phyloP scores from a whole-genome alignment of 148 eudicot species.

The Polygonum maritimum region DNA sequence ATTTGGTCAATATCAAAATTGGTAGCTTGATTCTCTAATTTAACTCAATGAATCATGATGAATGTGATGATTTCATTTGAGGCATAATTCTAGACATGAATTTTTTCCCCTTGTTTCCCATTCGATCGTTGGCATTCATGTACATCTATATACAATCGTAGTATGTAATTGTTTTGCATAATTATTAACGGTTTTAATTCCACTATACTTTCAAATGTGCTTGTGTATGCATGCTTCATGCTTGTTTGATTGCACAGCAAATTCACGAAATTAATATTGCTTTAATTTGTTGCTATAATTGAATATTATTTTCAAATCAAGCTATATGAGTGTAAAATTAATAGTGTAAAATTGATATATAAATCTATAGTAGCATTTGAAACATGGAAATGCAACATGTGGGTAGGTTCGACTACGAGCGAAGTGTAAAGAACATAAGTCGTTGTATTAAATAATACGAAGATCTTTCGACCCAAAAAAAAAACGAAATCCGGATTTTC shows the following conservation, averaged over 20 bases:
- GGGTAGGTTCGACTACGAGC: too few species aligned
- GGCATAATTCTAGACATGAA: neutral
- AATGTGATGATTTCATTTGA: neutral
- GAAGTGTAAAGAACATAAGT: too few species aligned
- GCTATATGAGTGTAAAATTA: neutral
- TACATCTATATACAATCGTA: neutral
- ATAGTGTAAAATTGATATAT: neutral
- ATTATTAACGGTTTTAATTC: too few species aligned
- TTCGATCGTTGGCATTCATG: neutral
- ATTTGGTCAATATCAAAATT: neutral
- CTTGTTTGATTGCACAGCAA: too few species aligned
- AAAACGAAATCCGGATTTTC: too few species aligned
- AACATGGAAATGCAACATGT: neutral
- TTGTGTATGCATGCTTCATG: neutral
- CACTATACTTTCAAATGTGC: neutral
- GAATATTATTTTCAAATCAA: neutral
- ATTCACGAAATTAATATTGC: neutral
- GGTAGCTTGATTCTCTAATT: neutral
- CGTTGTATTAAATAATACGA: too few species aligned
- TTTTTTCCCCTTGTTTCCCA: neutral
- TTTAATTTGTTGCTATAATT: neutral
- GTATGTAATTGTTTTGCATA: neutral
- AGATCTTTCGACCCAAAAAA: too few species aligned
- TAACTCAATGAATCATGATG: conserved; percentile 1
- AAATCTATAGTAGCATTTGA: neutral